Percentiles rank a stretch among this genome's conserved stretches.
These are phyloP conservation scores for Nitzschia palea DNA, from an alignment of 108 stramenopile species.

Conservation along the genomic window DNA sequence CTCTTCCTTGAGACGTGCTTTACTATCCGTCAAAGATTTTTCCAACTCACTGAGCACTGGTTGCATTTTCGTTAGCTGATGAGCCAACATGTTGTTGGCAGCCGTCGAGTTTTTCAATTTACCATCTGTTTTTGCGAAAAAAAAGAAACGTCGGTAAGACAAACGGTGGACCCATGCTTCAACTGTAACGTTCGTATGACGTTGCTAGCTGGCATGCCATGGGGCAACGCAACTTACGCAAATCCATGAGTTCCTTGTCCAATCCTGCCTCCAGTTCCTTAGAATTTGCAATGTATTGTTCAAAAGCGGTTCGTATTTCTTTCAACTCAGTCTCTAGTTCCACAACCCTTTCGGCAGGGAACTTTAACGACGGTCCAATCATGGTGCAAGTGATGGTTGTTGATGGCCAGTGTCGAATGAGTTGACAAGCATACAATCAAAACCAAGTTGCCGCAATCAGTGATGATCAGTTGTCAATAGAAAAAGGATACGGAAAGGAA, in stretches of 20 bases:
- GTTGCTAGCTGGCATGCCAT: neutral
- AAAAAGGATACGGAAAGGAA: no score
- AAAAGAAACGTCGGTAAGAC: neutral
- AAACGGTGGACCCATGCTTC: neutral
- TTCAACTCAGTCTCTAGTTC: conserved; percentile 63
- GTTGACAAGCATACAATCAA: no score
- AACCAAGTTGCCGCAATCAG: no score
- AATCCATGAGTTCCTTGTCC: conserved; percentile 62
- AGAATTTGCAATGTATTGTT: conserved; percentile 59
- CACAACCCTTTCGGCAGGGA: conserved; percentile 26
- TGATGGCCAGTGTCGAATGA: no score
- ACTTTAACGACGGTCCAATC: neutral
- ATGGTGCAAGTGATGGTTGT: neutral
- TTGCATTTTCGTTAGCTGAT: conserved; percentile 50
- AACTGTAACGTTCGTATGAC: no score
- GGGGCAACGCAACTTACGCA: conserved; percentile 65
- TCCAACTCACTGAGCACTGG: conserved; percentile 57
- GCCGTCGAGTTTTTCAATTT: conserved; percentile 49
- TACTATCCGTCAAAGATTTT: conserved; percentile 32
- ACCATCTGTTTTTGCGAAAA: conserved; percentile 32
- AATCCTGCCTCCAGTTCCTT: conserved; percentile 62
- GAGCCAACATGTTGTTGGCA: conserved; percentile 50
- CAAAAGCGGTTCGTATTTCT: conserved; percentile 58
- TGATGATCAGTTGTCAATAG: no score
- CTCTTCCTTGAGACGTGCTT: conserved; percentile 45